Percentiles rank a stretch among this genome's conserved stretches.
Conservation (phyloP, 768 basidiomycete genomes). For the Rhizopogon rudus region DNA sequence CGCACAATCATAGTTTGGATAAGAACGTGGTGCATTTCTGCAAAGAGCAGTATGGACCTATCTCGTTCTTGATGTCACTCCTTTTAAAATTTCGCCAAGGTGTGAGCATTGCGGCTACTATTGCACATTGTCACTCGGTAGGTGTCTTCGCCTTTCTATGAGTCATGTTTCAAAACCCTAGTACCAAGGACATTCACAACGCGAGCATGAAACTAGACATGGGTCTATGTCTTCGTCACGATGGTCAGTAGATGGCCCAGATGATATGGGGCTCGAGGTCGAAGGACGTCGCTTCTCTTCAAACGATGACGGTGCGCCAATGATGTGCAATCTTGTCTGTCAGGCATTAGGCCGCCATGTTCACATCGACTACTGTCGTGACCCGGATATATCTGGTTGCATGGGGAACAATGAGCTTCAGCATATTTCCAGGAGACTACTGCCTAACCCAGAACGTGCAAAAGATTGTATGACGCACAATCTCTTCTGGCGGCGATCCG, state of each 20-base stretch:
- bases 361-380: slow-evolving; percentile 54
- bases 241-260: slow-evolving; percentile 53
- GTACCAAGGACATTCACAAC: slow-evolving; percentile 47
- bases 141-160: not conserved
- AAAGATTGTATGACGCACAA: slow-evolving; percentile 55
- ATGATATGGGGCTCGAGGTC: slow-evolving; percentile 45
- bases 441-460: slow-evolving; percentile 38
- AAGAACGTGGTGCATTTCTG: slow-evolving; percentile 48
- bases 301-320: slow-evolving; percentile 54
- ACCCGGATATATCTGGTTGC: slow-evolving; percentile 32
- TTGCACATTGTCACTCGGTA: slow-evolving; percentile 54
- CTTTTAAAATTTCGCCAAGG: slow-evolving; percentile 19
- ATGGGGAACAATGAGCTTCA: slow-evolving; percentile 34
- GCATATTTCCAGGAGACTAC: slow-evolving; percentile 38
- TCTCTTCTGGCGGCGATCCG: slow-evolving; percentile 53
- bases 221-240: slow-evolving; percentile 57
- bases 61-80: not conserved
- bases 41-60: slow-evolving; percentile 33
- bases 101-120: slow-evolving; percentile 55
- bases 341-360: slow-evolving; percentile 50
- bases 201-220: slow-evolving; percentile 58
- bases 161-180: not conserved
- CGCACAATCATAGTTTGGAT: slow-evolving; percentile 45
- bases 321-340: slow-evolving; percentile 61
- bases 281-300: slow-evolving; percentile 50